phyloP scores from a whole-genome alignment of 1,139 yeast species.

The Petasospora rhodanensis region DNA sequence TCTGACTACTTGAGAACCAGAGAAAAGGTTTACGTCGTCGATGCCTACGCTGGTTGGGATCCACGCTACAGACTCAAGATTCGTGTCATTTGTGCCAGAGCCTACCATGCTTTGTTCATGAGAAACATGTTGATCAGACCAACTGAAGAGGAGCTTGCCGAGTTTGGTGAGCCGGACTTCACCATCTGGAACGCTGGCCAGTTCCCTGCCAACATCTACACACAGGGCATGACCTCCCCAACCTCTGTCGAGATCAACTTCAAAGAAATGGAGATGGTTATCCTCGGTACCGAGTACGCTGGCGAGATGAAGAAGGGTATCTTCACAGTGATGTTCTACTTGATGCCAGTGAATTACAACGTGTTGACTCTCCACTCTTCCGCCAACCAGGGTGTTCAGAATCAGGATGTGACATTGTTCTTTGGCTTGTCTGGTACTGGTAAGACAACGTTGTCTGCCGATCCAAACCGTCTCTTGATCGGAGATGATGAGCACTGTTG shows the following conservation, averaged over 20 bases:
- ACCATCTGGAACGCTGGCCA: constrained; percentile 98
- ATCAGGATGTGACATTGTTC: constrained; percentile 76
- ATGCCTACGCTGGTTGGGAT: constrained; percentile 99
- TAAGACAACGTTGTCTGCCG: constrained; percentile 96
- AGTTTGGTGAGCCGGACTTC: constrained; percentile 97
- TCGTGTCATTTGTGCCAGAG: constrained; percentile 96
- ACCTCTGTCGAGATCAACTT: constrained; percentile 96
- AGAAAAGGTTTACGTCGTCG: constrained; percentile 90
- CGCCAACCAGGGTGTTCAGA: constrained; percentile 77
- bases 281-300: constrained; percentile 97
- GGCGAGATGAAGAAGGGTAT: constrained; percentile 99
- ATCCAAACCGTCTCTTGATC: constrained; percentile 87
- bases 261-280: constrained; percentile 98
- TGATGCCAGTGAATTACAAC: constrained; percentile 93
- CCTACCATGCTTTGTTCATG: constrained; percentile 98
- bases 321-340: constrained; percentile 97
- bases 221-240: constrained; percentile 96
- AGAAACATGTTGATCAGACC: constrained; percentile 97
- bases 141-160: constrained; percentile 77
- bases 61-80: constrained; percentile 97
- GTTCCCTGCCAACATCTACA: constrained; percentile 96
- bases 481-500: constrained; percentile 99
- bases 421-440: constrained; percentile 98
- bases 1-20: constrained; percentile 95
- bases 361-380: constrained; percentile 94